phyloP scores from a whole-genome alignment of 1,139 yeast species.

The Kurtzmaniella quercitrusa region DNA sequence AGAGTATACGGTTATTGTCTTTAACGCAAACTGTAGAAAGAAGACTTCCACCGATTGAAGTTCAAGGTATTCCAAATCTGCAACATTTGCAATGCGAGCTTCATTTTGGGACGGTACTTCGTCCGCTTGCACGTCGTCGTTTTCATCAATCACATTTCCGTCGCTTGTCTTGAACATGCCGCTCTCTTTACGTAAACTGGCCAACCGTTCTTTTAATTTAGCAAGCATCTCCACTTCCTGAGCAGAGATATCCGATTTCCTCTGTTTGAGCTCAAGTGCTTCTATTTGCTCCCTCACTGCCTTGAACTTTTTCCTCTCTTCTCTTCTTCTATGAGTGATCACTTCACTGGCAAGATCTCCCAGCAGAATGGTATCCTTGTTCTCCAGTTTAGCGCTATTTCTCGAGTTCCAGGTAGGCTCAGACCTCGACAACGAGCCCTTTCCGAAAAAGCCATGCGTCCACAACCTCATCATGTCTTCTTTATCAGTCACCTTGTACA shows the following conservation, averaged over 20 bases:
- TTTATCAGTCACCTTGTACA: slow-evolving; percentile 43
- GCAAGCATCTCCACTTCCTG: slow-evolving; percentile 26
- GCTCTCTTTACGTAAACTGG: slow-evolving; percentile 18
- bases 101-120: no score
- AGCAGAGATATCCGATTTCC: slow-evolving; percentile 19
- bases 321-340: slow-evolving; percentile 67
- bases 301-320: slow-evolving; percentile 71
- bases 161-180: not conserved
- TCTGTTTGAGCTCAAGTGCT: slow-evolving; percentile 27
- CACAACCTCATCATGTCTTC: slow-evolving; percentile 60
- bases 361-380: slow-evolving; percentile 24
- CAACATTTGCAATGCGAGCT: slow-evolving; percentile 13
- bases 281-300: slow-evolving; percentile 41
- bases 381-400: slow-evolving; percentile 46
- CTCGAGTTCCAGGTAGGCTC: slow-evolving; percentile 88
- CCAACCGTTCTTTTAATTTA: slow-evolving; percentile 18
- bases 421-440: slow-evolving; percentile 82
- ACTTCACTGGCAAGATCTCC: slow-evolving; percentile 58
- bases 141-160: slow-evolving; percentile 10
- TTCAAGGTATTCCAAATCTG: slow-evolving; percentile 63
- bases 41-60: slow-evolving; percentile 73
- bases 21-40: slow-evolving; percentile 55
- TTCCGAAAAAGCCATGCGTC: slow-evolving; percentile 91
- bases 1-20: slow-evolving; percentile 23
- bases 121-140: not conserved